A percentile compares a stretch with the other conserved stretches of the same genome.
Conservation (phyloP, 2,329 filamentous ascomycete species). For the Dichotomopilus funicola region DNA sequence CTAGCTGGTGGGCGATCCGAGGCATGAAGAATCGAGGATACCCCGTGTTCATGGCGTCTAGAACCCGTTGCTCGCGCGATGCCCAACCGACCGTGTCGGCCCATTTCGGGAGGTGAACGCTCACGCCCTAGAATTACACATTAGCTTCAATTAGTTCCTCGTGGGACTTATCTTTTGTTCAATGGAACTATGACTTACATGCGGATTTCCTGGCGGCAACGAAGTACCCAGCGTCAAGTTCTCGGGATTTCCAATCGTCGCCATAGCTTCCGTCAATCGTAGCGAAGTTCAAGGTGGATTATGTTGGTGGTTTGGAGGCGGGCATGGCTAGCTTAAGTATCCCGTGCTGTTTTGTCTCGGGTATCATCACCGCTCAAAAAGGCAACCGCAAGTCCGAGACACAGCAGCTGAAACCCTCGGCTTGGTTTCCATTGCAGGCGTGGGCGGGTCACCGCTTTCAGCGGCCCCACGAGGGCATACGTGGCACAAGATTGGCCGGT, state of each 20-base stretch:
- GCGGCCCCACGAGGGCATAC: no score
- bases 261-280: background rate
- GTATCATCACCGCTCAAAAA: no score
- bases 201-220: slow-evolving; percentile 10
- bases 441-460: no score
- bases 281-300: no score
- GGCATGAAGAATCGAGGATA: slow-evolving; percentile 24
- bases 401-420: no score
- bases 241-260: slow-evolving; percentile 6
- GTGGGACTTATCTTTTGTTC: background rate
- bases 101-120: slow-evolving; percentile 22
- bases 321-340: no score
- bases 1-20: slow-evolving; percentile 10
- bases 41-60: slow-evolving; percentile 18
- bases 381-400: no score
- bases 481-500: no score
- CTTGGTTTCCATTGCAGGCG: no score
- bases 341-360: no score
- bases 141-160: background rate
- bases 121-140: slow-evolving; percentile 15
- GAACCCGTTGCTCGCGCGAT: slow-evolving; percentile 12
- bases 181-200: slow-evolving; percentile 3
- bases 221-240: slow-evolving; percentile 1
- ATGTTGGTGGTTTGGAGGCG: no score
- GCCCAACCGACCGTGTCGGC: slow-evolving; percentile 22